Conservation (phyloP, 2,329 filamentous ascomycete species). For the Fusarium musae region DNA sequence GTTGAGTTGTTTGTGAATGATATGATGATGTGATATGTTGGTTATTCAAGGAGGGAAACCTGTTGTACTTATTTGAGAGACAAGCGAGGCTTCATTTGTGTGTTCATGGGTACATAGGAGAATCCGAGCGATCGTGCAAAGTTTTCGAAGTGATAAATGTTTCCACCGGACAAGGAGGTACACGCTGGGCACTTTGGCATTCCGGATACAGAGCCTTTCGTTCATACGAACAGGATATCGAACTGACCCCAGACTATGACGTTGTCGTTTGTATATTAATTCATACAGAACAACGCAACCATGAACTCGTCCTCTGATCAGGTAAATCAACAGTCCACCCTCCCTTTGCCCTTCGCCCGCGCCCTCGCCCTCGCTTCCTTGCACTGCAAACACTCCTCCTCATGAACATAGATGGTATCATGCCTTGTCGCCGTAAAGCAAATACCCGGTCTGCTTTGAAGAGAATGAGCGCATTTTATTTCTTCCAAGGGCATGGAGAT, state of each 20-base stretch:
- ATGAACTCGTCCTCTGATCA: no score
- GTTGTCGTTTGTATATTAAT: fast-evolving
- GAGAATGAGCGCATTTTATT: slow-evolving; percentile 2
- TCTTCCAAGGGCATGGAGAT: slow-evolving; percentile 14
- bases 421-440: neutral
- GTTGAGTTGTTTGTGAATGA: neutral
- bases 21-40: neutral
- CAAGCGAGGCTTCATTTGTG: no score
- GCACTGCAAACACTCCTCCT: slow-evolving; percentile 18
- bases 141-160: no score
- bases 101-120: neutral
- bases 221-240: neutral
- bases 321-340: neutral
- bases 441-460: neutral
- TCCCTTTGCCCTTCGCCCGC: fast-evolving
- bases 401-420: slow-evolving; percentile 16
- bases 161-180: neutral
- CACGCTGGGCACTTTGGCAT: neutral
- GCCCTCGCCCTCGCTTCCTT: neutral
- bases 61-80: neutral
- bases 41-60: fast-evolving
- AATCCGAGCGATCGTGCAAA: fast-evolving
- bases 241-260: no score
- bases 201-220: neutral
- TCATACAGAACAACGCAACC: no score